Percentiles rank a stretch among this genome's conserved stretches.
Evolutionary conservation across 169 alveolate species (phyloP).

Genomic region (Cyclospora cayetanensis): DNA sequence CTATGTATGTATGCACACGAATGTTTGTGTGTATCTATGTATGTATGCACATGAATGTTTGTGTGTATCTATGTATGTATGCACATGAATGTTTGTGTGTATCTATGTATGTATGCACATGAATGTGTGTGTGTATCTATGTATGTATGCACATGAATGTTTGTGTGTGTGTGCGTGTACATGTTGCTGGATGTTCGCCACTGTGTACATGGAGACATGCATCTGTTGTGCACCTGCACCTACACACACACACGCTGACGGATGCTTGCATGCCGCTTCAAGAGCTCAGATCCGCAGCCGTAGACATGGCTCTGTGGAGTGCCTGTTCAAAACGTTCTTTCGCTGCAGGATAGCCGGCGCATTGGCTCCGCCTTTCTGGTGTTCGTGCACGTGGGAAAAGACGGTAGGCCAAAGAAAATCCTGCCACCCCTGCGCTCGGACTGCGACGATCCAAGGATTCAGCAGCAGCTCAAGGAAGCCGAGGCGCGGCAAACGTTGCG

Average conservation of each 20-base stretch:
- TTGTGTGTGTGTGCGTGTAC: background rate
- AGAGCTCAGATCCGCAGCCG: background rate
- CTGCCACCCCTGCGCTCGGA: slow-evolving; percentile 27
- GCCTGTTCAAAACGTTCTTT: background rate
- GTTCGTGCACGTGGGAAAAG: slow-evolving; percentile 60
- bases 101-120: background rate
- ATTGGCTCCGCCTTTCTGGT: slow-evolving; percentile 65
- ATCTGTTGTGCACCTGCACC: too few relatives aligned
- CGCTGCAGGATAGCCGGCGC: slow-evolving; percentile 13
- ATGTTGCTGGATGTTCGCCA: background rate
- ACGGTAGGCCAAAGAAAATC: slow-evolving; percentile 14
- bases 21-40: too few relatives aligned
- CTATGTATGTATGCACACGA: too few relatives aligned
- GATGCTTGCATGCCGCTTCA: too few relatives aligned
- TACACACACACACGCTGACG: too few relatives aligned
- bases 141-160: background rate
- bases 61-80: too few relatives aligned
- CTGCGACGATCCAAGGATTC: background rate
- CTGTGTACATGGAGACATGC: too few relatives aligned
- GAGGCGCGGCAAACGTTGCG: background rate
- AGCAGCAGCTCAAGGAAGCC: background rate
- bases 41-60: too few relatives aligned
- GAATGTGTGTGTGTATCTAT: background rate
- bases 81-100: background rate
- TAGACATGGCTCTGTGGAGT: background rate